A percentile compares a stretch with the other conserved stretches of the same genome.
These are phyloP conservation scores for Phytopythium chamaehyphon DNA, from an alignment of 352 stramenopile genomes.

Conservation along the genomic window DNA sequence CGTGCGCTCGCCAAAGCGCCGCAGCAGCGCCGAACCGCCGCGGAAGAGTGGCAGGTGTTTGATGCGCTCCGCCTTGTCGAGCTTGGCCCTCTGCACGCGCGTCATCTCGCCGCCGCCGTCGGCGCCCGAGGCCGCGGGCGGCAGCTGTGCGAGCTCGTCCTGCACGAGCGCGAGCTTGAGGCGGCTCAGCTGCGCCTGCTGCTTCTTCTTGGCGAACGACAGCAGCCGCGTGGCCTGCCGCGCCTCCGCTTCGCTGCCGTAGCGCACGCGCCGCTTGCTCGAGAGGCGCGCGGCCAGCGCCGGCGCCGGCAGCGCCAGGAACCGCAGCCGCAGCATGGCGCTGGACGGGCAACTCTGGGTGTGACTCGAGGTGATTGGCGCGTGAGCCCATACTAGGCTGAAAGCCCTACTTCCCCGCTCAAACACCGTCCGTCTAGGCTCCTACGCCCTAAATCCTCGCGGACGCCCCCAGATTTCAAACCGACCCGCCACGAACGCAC, in stretches of 20 bases:
- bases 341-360: no score
- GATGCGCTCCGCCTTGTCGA: conserved; percentile 38
- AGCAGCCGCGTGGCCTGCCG: conserved; percentile 16
- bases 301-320: background rate
- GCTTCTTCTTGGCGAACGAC: conserved; percentile 32
- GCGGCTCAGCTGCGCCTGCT: conserved; percentile 39
- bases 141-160: conserved; percentile 13
- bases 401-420: no score
- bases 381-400: no score
- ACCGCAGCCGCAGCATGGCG: background rate
- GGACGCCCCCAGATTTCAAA: no score
- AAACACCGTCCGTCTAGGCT: no score
- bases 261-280: conserved; percentile 29
- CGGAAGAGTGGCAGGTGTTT: conserved; percentile 74
- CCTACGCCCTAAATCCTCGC: no score
- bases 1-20: conserved; percentile 41
- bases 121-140: conserved; percentile 4
- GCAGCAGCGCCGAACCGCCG: conserved; percentile 43
- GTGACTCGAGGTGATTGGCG: no score
- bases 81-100: conserved; percentile 51
- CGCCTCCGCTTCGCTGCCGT: conserved; percentile 11
- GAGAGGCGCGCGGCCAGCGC: conserved; percentile 15
- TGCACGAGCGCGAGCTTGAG: conserved; percentile 26
- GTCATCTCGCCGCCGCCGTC: conserved; percentile 30
- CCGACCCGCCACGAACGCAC: background rate